Percentiles rank a stretch among this genome's conserved stretches.
Evolutionary conservation across 2,329 filamentous ascomycete genomes (phyloP).

Genomic region (Chaetomium sp.): DNA sequence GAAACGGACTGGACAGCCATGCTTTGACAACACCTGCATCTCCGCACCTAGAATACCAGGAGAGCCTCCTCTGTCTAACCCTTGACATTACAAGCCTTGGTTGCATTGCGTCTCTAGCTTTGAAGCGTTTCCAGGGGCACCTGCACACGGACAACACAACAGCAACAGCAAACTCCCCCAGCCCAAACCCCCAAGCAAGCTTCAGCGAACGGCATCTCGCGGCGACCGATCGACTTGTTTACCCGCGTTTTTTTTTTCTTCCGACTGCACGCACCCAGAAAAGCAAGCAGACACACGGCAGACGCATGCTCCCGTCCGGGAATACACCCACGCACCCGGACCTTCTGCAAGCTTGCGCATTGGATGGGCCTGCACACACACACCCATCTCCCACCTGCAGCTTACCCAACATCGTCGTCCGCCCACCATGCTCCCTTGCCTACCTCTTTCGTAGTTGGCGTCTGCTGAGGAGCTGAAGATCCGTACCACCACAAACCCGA

Average conservation of each 20-base stretch:
- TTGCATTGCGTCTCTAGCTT: neutral
- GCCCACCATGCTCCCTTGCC: neutral
- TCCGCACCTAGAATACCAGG: too few species aligned
- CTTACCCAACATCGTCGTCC: neutral
- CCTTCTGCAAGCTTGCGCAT: too few species aligned
- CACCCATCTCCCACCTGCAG: neutral
- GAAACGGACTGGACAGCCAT: slow-evolving; percentile 1
- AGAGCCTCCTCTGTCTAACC: too few species aligned
- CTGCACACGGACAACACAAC: too few species aligned
- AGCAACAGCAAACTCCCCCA: too few species aligned
- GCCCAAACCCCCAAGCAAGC: too few species aligned
- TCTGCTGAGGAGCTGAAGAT: neutral
- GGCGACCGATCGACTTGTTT: neutral
- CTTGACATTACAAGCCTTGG: neutral
- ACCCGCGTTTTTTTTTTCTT: too few species aligned
- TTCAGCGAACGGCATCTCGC: neutral
- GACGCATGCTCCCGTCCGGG: too few species aligned
- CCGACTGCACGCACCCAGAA: too few species aligned
- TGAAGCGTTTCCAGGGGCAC: neutral
- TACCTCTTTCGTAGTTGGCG: neutral
- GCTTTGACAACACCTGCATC: neutral
- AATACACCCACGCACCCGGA: too few species aligned
- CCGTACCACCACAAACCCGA: slow-evolving; percentile 3
- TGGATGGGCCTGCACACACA: neutral
- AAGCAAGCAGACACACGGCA: too few species aligned